Base-by-base conservation (phyloP, 495 filamentous ascomycete genomes). In the Penicillium turbatum region DNA sequence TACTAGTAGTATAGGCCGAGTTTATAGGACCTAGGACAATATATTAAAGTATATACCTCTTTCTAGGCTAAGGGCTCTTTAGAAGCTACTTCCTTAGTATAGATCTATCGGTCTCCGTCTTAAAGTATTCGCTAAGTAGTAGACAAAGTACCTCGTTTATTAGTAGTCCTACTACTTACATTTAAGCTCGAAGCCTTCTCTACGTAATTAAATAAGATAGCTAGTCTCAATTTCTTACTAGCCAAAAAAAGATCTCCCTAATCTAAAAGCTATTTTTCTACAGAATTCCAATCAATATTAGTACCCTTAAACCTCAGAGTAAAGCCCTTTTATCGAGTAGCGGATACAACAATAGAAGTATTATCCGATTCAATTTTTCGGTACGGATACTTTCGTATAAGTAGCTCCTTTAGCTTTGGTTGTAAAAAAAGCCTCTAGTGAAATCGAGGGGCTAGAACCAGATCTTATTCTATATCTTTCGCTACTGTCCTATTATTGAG, bases 401-500 rank as follows among this genome's bases (percentile, higher is more conserved):
- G 19, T 30, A 48, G 41, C 17, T 47, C 41, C 32, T 35, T 56
- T 29, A 51, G 41, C 48, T 56, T 56, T 41, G 41, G 48, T 30
- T 57, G 35, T 35, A 57, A 42, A 48, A 57, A 57, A 35, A 52
- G 48, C 15, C 54, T 34, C 54, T 17, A 52, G 42, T 51, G 27
- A 45, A 52, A 47, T 39, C 45, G 32, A 57, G 69, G 65, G 46
- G 51, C 55, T 48, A 69, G 41, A 47, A 67, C 63, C 30, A 70
- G 30, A 50, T 70, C 63, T 62, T 53, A 58, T 58, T 72, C 66
- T 50, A 61, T 75, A 53, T 70, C 68, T 56, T 63, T 69, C 13
- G 55, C 53, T 29, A 71, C 57, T 41, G 50, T 47, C 48, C 59
- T 59, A 27, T 73, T 69, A 45, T 72, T 71, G 8, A 73, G 42